Base-by-base conservation (phyloP, 225 moss, liverwort and hornwort genomes). In the Pseudisothecium myosuroides region DNA sequence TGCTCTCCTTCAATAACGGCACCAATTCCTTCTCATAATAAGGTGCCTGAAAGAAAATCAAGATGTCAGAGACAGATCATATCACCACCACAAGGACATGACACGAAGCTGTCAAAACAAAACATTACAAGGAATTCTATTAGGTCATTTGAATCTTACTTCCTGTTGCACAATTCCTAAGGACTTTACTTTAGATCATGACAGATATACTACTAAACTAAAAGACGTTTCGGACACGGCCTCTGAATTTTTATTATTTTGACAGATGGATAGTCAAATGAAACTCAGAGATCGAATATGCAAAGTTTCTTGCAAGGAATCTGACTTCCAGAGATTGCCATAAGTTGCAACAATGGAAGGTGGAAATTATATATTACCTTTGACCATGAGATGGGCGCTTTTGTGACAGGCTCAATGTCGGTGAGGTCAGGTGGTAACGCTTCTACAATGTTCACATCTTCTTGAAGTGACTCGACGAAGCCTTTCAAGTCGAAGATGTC, bases 371-470 rank as follows among this genome's bases (percentile, higher is more conserved):
- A 27, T 22, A 6, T 60, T 84, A 98, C 98, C 95, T 96, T 97
- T 45, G 98, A 98, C 98, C 98, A 98, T 28, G 98, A 98, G 81
- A 98, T 74, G 32, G 98, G 98, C 8, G 98, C 93, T 92, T 93
- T 97, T 34, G 80, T 93, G 49, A 93, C 72, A 67, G 97, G 98
- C 86, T 89, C 65, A 69, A 96, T 91, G 54, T 36, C 47, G 54
- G 93, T 88, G 7, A 96, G 74, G 69, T 93, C 87, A 23, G 91
- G 86, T 71, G 98, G 98, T 86, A 98, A 89, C 56, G 91, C 93
- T 67, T 96, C 95, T 27, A 98, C 93, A 80, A 98, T 94, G 62
- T 66, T 88, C 29, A 98, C 96, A 85, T 98, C 98, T 11, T 91
- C 94, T 86, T 91, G 88, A 49, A 98, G 93, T 41, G 95, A 95